These are phyloP conservation scores for Fusarium verrucosum DNA, from an alignment of 2,329 filamentous ascomycete species.

Conservation along the genomic window DNA sequence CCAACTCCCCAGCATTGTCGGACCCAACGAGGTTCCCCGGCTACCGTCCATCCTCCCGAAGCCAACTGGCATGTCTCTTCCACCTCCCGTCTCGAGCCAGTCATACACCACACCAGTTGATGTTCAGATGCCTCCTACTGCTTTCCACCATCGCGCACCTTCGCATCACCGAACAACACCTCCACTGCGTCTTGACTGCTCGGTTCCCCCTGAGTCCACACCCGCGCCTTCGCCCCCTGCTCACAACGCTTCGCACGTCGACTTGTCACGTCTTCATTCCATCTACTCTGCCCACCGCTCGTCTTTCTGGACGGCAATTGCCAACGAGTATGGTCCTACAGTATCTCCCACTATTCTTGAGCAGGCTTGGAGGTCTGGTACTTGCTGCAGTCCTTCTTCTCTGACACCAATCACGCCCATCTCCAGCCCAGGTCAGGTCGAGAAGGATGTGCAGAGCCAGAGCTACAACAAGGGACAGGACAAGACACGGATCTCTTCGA, in stretches of 20 bases:
- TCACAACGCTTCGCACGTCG: conserved; percentile 59
- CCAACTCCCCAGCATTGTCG: conserved; percentile 62
- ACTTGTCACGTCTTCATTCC: conserved; percentile 71
- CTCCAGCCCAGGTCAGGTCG: conserved; percentile 59
- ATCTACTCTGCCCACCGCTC: conserved; percentile 76
- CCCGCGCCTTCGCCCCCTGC: conserved; percentile 49
- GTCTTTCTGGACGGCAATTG: conserved; percentile 78
- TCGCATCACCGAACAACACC: conserved; percentile 52
- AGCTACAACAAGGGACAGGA: conserved; percentile 54
- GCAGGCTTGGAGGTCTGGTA: conserved; percentile 71
- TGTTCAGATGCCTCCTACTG: conserved; percentile 54
- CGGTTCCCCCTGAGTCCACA: conserved; percentile 52
- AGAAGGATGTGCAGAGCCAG: conserved; percentile 52
- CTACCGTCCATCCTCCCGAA: conserved; percentile 73
- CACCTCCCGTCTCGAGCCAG: conserved; percentile 50
- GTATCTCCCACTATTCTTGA: conserved; percentile 71
- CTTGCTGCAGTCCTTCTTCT: conserved; percentile 52
- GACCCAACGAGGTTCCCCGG: conserved; percentile 55
- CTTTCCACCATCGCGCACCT: conserved; percentile 48
- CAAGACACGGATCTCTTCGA: conserved; percentile 70
- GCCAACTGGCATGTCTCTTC: conserved; percentile 62
- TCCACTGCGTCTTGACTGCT: conserved; percentile 69
- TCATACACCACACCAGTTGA: conserved; percentile 56
- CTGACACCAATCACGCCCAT: conserved; percentile 63
- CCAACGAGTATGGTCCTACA: conserved; percentile 74